A percentile compares a stretch with the other conserved stretches of the same genome.
Conservation (phyloP, 441 rosid genomes). For the Adansonia grandidieri region DNA sequence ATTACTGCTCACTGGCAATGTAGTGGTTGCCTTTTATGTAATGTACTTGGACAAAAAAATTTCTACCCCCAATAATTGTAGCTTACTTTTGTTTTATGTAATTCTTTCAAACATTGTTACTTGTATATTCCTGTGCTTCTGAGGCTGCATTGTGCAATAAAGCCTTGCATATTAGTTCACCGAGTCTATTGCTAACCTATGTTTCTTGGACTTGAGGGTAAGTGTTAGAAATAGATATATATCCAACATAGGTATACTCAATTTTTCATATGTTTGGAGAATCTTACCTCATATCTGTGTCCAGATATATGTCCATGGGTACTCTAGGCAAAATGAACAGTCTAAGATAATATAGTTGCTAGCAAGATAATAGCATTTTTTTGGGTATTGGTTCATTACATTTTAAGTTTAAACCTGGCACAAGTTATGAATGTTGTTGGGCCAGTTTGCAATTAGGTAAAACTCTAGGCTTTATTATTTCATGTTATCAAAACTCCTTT, state of each 20-base stretch:
- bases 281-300: no score
- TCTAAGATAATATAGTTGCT: neutral
- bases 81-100: neutral
- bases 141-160: neutral
- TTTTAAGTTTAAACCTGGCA: neutral
- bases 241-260: no score
- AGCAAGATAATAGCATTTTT: neutral
- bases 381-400: neutral
- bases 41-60: neutral
- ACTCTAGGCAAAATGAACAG: no score
- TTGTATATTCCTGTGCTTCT: neutral
- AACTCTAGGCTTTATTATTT: neutral
- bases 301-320: no score
- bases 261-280: no score
- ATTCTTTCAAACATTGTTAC: neutral
- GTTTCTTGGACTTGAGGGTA: no score
- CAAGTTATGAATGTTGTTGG: neutral
- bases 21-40: neutral
- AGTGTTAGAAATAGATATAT: no score
- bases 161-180: neutral
- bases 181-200: neutral
- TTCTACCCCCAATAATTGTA: neutral
- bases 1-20: neutral
- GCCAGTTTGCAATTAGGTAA: neutral
- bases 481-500: neutral